phyloP scores from a whole-genome alignment of 169 alveolate species.

The Eimeria brunetti region DNA sequence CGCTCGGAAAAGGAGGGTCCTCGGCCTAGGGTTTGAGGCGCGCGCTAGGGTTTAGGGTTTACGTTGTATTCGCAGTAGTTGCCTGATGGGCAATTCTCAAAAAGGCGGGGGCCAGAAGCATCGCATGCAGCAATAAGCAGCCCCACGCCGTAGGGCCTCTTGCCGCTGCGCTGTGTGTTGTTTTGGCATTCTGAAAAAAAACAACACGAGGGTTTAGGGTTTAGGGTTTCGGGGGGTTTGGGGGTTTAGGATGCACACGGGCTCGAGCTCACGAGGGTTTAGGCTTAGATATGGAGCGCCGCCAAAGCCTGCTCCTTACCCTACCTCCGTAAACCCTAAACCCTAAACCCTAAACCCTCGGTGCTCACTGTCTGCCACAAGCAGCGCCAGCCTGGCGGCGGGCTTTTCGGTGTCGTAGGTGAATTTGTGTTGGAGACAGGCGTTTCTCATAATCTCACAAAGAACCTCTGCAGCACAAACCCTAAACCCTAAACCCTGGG shows the following conservation, averaged over 20 bases:
- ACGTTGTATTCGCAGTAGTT: conserved; percentile 96
- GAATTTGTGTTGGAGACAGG: conserved; percentile 96
- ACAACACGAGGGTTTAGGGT: conserved; percentile 17
- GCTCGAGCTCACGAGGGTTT: neutral
- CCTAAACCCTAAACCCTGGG: conserved; percentile 9
- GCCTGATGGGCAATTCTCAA: conserved; percentile 98
- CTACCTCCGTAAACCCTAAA: conserved; percentile 31
- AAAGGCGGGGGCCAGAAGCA: conserved; percentile 94
- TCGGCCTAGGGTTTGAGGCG: neutral
- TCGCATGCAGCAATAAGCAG: conserved; percentile 88
- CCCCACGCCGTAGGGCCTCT: conserved; percentile 99
- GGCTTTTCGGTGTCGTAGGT: conserved; percentile 95
- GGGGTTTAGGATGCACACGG: conserved; percentile 5
- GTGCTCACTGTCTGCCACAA: conserved; percentile 94
- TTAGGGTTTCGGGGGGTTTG: neutral
- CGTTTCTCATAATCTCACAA: conserved; percentile 94
- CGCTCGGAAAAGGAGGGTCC: neutral
- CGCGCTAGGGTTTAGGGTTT: conserved; percentile 36
- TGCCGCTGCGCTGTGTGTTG: conserved; percentile 96
- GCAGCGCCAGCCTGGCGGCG: conserved; percentile 93
- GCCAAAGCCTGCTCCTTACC: neutral
- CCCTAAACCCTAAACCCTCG: conserved; percentile 54
- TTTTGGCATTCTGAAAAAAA: conserved; percentile 92
- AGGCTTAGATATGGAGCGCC: neutral
- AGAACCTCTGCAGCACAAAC: conserved; percentile 83